Evolutionary conservation across 2,329 filamentous ascomycete genomes (phyloP).

Genomic region (Cytospora piceicola): DNA sequence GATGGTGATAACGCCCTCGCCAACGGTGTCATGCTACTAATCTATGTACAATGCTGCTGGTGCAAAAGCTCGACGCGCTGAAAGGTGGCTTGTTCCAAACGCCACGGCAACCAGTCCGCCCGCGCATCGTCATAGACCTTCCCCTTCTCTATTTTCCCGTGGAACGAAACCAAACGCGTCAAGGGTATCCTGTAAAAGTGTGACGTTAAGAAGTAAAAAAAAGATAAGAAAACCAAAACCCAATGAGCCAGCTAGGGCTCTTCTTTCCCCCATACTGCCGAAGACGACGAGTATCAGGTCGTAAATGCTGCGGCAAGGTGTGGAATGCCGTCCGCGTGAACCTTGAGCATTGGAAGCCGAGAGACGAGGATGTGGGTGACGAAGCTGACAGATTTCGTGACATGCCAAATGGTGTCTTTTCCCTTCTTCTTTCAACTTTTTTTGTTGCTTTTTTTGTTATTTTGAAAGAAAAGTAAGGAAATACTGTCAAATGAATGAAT

Average conservation of each 20-base stretch:
- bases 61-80: slow-evolving; percentile 25
- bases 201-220: slow-evolving; percentile 18
- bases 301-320: background rate
- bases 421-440: slow-evolving; percentile 30
- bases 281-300: background rate
- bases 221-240: slow-evolving; percentile 1
- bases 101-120: slow-evolving; percentile 13
- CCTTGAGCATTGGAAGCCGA: background rate
- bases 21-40: slow-evolving; percentile 10
- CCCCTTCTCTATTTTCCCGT: slow-evolving; percentile 15
- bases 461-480: slow-evolving; percentile 25
- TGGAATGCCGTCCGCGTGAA: background rate
- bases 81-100: slow-evolving; percentile 23
- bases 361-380: slow-evolving; percentile 6
- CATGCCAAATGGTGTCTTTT: slow-evolving; percentile 22
- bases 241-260: slow-evolving; percentile 6
- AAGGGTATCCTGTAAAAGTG: slow-evolving; percentile 30
- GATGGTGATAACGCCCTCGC: slow-evolving; percentile 10
- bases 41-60: slow-evolving; percentile 24
- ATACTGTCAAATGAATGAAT: slow-evolving; percentile 37
- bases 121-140: background rate
- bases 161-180: slow-evolving; percentile 30
- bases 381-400: slow-evolving; percentile 23
- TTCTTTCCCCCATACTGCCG: background rate
- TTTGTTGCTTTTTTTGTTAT: slow-evolving; percentile 21